Evolutionary conservation across 2,329 filamentous ascomycete species (phyloP), one percentile per base, ranked within the genome.

Genomic region (Nannizzia gypsea): DNA sequence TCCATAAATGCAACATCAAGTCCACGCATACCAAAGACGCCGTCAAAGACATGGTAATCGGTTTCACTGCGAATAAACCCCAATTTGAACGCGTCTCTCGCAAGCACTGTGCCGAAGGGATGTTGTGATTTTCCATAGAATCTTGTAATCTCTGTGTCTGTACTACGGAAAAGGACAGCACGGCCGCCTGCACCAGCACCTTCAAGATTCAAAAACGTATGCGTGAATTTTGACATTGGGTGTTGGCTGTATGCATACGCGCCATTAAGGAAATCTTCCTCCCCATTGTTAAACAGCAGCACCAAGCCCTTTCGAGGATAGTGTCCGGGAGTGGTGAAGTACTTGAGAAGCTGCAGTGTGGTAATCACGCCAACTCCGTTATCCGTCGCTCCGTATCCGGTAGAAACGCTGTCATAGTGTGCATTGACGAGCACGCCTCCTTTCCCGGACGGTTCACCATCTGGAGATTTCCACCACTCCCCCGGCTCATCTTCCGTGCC

Each of bases 151-250:
- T 96, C 87, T 2, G 86, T 83, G 72, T 97, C 93, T 0, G 91
- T 92, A 58, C 86, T 87, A 61, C 93, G 83, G 75, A 99, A 97
- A 1, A 97, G 77, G 9, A 87, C 87, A 2, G 92, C 91, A 61
- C 90, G 82, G 0, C 92, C 91, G 9, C 93, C 93, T 11, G 92
- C 92, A 56, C 92, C 93, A 44, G 92, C 92, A 11, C 93, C 93
- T 73, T 99, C 93, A 15, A 99, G 82, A 66, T 99, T 99, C 65
- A 97, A 77, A 69, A 99, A 97, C 0, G 89, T 90, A 69, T 91
- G 88, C 8, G 89, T 82, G 60, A 95, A 88, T 58, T 83, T 83
- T 9, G 89, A 84, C 63, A 96, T 79, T 0, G 90, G 88, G 70
- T 91, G 90, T 65, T 90, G 84, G 28, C 88, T 85, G 68, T 95